A percentile compares a stretch with the other conserved stretches of the same genome.
These are phyloP conservation scores for Pisolithus microcarpus DNA, from an alignment of 768 basidiomycete species.

Conservation along the genomic window DNA sequence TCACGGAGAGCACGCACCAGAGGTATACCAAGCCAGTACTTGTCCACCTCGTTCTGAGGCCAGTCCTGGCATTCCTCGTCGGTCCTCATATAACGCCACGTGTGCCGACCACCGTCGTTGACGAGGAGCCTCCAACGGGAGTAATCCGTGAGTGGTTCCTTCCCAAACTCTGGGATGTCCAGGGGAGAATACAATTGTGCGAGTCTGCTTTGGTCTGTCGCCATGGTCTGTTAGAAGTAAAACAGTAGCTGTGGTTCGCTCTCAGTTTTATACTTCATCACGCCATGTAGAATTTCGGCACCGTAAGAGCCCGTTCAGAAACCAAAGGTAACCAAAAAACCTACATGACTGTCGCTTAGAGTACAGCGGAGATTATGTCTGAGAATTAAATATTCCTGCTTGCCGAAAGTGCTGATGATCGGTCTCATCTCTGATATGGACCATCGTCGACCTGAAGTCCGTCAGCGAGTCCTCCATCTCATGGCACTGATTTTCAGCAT, in stretches of 20 bases:
- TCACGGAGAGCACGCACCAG: constrained; percentile 38
- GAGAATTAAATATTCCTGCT: too few relatives aligned
- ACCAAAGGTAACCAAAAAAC: too few relatives aligned
- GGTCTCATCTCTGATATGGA: too few relatives aligned
- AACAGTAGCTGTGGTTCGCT: neutral
- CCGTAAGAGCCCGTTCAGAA: too few relatives aligned
- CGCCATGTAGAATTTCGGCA: neutral
- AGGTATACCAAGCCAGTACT: constrained; percentile 82
- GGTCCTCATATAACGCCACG: constrained; percentile 73
- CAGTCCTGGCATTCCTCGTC: constrained; percentile 55
- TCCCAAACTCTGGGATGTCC: constrained; percentile 42
- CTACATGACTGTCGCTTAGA: too few relatives aligned
- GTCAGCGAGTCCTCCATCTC: too few relatives aligned
- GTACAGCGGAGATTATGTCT: too few relatives aligned
- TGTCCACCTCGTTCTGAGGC: constrained; percentile 78
- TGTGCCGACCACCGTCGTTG: constrained; percentile 73
- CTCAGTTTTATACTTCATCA: neutral
- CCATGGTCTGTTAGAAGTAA: constrained; percentile 1
- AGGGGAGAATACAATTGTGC: constrained; percentile 39
- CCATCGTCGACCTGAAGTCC: too few relatives aligned
- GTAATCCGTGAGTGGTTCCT: constrained; percentile 70
- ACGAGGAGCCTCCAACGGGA: constrained; percentile 71
- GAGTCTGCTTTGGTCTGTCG: constrained; percentile 16
- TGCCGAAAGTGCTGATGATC: too few relatives aligned
- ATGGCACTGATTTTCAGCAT: too few relatives aligned